Percentiles rank a stretch among this genome's conserved stretches.
These are phyloP conservation scores for Fusarium sp. DNA, from an alignment of 2,329 filamentous ascomycete genomes.

Conservation along the genomic window DNA sequence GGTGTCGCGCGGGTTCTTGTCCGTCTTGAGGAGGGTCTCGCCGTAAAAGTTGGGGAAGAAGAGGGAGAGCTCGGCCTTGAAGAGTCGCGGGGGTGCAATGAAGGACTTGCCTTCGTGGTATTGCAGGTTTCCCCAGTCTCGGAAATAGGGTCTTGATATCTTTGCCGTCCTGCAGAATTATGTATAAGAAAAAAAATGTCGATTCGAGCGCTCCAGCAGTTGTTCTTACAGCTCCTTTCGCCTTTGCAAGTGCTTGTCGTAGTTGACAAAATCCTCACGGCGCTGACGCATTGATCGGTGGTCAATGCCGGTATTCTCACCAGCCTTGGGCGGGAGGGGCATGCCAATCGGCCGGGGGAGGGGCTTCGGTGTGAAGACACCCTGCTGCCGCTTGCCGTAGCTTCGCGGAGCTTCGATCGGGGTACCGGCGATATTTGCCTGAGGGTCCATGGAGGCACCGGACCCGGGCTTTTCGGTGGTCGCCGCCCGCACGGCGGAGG, in stretches of 20 bases:
- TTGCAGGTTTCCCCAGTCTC: constrained; percentile 89
- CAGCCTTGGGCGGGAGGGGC: constrained; percentile 75
- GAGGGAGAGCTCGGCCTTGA: constrained; percentile 83
- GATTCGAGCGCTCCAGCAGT: background rate
- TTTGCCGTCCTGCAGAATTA: constrained; percentile 70
- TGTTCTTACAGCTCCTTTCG: constrained; percentile 77
- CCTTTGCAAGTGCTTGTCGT: constrained; percentile 83
- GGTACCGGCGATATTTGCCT: constrained; percentile 55
- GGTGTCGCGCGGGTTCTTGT: constrained; percentile 71
- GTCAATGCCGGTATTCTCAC: constrained; percentile 87
- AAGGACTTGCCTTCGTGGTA: constrained; percentile 93
- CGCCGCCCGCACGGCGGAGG: constrained; percentile 52
- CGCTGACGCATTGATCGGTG: constrained; percentile 73
- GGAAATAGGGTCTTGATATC: constrained; percentile 90
- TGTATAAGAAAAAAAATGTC: constrained; percentile 12
- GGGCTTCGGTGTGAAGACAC: constrained; percentile 68
- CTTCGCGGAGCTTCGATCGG: constrained; percentile 69
- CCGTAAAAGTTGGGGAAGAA: constrained; percentile 96
- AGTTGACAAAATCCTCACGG: constrained; percentile 84
- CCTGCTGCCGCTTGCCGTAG: constrained; percentile 66
- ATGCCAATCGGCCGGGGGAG: constrained; percentile 85
- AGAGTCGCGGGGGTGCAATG: constrained; percentile 84
- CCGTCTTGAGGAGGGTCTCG: constrained; percentile 74
- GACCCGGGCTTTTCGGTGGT: constrained; percentile 50
- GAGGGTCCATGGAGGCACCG: constrained; percentile 52